These are phyloP conservation scores for Peronospora belbahrii DNA, from an alignment of 352 stramenopile species.

Conservation along the genomic window DNA sequence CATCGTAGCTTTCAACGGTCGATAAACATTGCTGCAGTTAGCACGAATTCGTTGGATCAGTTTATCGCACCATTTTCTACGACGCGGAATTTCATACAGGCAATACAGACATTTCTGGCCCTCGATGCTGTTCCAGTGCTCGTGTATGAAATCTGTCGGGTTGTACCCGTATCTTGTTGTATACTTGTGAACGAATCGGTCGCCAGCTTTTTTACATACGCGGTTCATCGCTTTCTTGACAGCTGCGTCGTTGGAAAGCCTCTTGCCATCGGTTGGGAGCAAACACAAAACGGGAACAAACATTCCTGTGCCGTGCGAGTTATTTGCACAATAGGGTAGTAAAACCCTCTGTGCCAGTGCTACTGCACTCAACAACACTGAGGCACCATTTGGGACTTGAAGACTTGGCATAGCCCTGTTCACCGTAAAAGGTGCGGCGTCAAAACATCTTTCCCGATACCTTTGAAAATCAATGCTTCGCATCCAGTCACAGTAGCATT, in stretches of 20 bases:
- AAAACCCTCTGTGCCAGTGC: neutral
- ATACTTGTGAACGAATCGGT: slow-evolving; percentile 9
- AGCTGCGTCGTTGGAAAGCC: neutral
- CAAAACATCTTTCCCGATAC: neutral
- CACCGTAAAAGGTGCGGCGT: neutral
- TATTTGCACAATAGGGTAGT: neutral
- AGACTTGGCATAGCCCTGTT: neutral
- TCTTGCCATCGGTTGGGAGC: neutral
- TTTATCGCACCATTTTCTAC: neutral
- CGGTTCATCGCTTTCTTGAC: slow-evolving; percentile 5
- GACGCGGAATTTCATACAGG: neutral
- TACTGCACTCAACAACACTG: neutral
- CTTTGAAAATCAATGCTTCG: slow-evolving; percentile 3
- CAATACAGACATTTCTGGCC: neutral
- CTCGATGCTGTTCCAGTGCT: slow-evolving; percentile 5
- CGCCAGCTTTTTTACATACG: neutral
- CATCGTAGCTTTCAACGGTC: slow-evolving; percentile 7
- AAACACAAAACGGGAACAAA: neutral
- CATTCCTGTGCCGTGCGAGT: neutral
- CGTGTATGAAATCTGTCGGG: neutral
- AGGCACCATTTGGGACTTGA: neutral
- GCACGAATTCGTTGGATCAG: neutral
- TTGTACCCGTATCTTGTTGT: neutral
- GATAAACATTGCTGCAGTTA: slow-evolving; percentile 4
- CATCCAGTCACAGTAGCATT: slow-evolving; percentile 16